phyloP scores from a whole-genome alignment of 1,284 basidiomycete genomes.

The Ceratobasidium sp. region DNA sequence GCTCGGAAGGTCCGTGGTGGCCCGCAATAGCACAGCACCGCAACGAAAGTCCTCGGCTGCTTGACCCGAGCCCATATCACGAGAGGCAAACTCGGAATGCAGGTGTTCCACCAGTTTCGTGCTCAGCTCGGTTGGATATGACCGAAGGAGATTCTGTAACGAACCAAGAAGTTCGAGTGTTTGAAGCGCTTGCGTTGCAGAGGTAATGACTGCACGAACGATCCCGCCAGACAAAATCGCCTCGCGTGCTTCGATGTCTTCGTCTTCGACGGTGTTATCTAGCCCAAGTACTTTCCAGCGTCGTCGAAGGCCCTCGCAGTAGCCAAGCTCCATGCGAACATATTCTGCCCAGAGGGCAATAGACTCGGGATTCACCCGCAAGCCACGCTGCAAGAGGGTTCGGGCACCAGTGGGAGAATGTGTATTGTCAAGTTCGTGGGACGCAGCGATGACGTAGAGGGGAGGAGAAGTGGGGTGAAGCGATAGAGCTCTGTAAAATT shows the following conservation, averaged over 20 bases:
- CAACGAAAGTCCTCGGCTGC: conserved; percentile 34
- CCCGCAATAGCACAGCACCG: conserved; percentile 32
- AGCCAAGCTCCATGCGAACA: conserved; percentile 91
- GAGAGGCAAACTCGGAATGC: conserved; percentile 62
- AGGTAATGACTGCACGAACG: conserved; percentile 71
- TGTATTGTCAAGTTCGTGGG: conserved; percentile 81
- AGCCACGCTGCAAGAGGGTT: conserved; percentile 85
- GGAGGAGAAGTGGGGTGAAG: conserved; percentile 84
- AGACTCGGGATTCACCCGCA: conserved; percentile 80
- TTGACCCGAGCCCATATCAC: conserved; percentile 58
- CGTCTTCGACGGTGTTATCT: conserved; percentile 55
- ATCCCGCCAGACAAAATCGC: conserved; percentile 79
- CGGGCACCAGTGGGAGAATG: conserved; percentile 86
- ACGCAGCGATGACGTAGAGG: conserved; percentile 89
- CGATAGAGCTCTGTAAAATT: conserved; percentile 77
- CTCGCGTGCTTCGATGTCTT: conserved; percentile 65
- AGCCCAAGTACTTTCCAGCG: conserved; percentile 84
- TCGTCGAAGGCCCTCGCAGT: conserved; percentile 84
- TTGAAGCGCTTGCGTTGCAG: conserved; percentile 65
- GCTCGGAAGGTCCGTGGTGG: conserved; percentile 21
- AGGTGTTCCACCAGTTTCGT: conserved; percentile 68
- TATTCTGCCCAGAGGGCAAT: conserved; percentile 88
- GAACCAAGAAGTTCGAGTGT: conserved; percentile 70
- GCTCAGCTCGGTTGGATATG: conserved; percentile 70
- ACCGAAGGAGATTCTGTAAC: conserved; percentile 67